Percentiles rank a stretch among this genome's conserved stretches.
phyloP scores from a whole-genome alignment of 2,329 filamentous ascomycete species.

The Calonectria crousiana region DNA sequence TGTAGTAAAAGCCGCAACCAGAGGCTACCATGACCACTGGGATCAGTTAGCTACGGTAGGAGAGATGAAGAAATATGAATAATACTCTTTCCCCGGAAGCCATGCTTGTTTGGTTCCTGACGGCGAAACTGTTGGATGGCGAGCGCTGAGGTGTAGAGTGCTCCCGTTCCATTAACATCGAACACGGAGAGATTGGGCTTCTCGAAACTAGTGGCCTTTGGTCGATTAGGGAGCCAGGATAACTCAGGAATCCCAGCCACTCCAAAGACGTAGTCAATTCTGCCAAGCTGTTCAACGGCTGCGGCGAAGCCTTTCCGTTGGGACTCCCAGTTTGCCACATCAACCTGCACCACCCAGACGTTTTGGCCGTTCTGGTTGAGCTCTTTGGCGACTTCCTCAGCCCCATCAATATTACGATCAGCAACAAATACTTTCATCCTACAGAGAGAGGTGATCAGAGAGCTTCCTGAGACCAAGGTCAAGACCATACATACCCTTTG shows the following conservation, averaged over 20 bases:
- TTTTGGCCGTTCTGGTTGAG: background rate
- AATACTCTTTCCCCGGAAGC: constrained; percentile 8
- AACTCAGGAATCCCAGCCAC: constrained; percentile 8
- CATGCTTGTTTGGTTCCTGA: constrained; percentile 1
- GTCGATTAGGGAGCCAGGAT: constrained; percentile 16
- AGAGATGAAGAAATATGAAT: background rate
- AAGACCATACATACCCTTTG: background rate
- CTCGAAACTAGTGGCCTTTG: background rate
- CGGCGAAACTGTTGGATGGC: constrained; percentile 12
- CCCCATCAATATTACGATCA: background rate
- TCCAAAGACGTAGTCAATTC: constrained; percentile 8
- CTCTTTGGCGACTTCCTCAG: background rate
- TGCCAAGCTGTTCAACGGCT: background rate
- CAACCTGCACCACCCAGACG: constrained; percentile 10
- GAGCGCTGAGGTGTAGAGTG: background rate
- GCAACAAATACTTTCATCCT: constrained; percentile 17
- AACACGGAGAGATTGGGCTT: constrained; percentile 11
- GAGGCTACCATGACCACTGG: background rate
- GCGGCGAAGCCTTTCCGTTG: background rate
- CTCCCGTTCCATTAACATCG: constrained; percentile 7
- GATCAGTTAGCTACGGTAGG: background rate
- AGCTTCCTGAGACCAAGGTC: background rate
- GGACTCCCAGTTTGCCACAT: constrained; percentile 14
- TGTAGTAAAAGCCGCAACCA: constrained; percentile 11
- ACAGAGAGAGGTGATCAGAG: background rate